Conservation (phyloP, 352 stramenopile genomes). For the Pythium scleroteichum region DNA sequence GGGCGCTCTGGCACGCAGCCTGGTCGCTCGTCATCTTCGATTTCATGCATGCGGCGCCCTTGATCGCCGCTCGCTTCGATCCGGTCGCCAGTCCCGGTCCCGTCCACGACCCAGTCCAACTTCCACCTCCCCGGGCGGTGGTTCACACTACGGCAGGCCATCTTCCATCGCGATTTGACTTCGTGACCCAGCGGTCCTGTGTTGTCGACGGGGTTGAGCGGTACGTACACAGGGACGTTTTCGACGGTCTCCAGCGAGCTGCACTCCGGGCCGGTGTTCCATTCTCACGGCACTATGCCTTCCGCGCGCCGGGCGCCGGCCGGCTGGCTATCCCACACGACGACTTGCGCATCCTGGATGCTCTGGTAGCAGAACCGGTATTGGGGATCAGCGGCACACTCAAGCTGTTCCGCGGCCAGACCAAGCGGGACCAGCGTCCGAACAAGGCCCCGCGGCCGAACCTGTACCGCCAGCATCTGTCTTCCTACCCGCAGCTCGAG, state of each 20-base stretch:
- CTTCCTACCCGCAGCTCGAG: constrained; percentile 14
- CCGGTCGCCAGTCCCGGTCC: no score
- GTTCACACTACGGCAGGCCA: background rate
- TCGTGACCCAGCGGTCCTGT: background rate
- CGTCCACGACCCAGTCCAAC: no score
- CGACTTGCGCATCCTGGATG: constrained; percentile 15
- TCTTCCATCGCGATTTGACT: background rate
- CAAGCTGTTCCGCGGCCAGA: constrained; percentile 12
- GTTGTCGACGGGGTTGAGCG: background rate
- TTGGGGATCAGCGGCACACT: constrained; percentile 13
- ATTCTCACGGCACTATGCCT: background rate
- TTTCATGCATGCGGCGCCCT: background rate
- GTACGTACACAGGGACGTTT: background rate
- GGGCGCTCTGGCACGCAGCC: background rate
- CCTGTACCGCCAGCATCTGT: constrained; percentile 8
- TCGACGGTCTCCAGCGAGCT: background rate
- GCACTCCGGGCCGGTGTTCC: background rate
- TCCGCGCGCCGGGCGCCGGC: background rate
- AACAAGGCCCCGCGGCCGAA: constrained; percentile 21
- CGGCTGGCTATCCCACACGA: background rate
- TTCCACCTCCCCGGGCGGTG: no score
- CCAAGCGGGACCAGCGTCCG: constrained; percentile 9
- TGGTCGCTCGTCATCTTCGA: constrained; percentile 1
- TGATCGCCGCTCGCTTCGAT: background rate
- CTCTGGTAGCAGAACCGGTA: background rate